phyloP scores from a whole-genome alignment of 2,329 filamentous ascomycete genomes.

The Sporothrix variecibatus region DNA sequence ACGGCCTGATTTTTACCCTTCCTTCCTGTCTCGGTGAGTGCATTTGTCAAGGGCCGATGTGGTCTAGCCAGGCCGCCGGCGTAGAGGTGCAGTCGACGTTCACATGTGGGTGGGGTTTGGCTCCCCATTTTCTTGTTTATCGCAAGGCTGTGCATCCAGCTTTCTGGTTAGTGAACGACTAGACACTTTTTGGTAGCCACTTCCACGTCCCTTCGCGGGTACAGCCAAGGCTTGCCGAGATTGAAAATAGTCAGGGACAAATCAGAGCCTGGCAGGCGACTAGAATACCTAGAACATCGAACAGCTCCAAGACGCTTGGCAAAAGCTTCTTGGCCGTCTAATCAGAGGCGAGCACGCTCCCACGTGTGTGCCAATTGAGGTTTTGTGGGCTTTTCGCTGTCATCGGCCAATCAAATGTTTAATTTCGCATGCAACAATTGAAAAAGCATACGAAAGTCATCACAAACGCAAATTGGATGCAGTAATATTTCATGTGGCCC shows the following conservation, averaged over 20 bases:
- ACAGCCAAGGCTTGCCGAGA: slow-evolving; percentile 1
- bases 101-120: not conserved
- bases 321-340: slow-evolving; percentile 6
- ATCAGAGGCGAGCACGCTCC: not conserved
- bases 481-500: no score
- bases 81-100: not conserved
- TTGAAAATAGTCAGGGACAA: not conserved
- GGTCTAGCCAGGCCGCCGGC: not conserved
- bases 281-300: not conserved
- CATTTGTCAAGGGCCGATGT: not conserved
- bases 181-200: not conserved
- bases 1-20: not conserved
- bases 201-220: not conserved
- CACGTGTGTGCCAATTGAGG: not conserved
- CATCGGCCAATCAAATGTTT: not conserved
- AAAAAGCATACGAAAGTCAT: no score
- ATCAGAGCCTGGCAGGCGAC: not conserved
- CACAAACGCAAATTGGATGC: no score
- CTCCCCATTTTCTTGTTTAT: not conserved
- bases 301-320: slow-evolving; percentile 4
- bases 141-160: not conserved
- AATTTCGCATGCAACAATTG: no score
- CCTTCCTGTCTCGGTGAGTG: not conserved
- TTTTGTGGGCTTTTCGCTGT: no score
- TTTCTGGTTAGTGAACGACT: not conserved